phyloP scores from a whole-genome alignment of 169 alveolate genomes.

The Blepharisma undulans region DNA sequence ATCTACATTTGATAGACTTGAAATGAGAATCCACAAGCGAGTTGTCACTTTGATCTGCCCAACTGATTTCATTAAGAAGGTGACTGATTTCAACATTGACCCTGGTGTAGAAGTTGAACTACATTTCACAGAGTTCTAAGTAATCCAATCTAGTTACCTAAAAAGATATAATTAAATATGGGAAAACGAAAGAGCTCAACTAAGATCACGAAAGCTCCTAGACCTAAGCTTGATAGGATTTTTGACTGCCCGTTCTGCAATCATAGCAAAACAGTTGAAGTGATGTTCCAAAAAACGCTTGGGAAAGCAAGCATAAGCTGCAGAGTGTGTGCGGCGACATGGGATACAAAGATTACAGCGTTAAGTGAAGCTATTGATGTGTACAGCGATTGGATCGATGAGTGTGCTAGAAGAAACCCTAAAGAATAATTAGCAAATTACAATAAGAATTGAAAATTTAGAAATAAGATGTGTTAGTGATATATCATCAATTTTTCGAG shows the following conservation, averaged over 20 bases:
- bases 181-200: conserved; percentile 81
- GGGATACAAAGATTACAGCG: conserved; percentile 71
- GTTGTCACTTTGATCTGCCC: conserved; percentile 96
- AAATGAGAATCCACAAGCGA: conserved; percentile 97
- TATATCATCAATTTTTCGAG: neutral
- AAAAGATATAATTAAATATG: conserved; percentile 54
- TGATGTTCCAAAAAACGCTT: conserved; percentile 79
- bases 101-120: conserved; percentile 97
- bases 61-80: conserved; percentile 94
- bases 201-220: conserved; percentile 67
- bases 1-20: conserved; percentile 97
- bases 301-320: conserved; percentile 73
- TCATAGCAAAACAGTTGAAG: conserved; percentile 89
- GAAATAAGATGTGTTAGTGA: too few species aligned
- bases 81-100: conserved; percentile 96
- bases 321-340: conserved; percentile 88
- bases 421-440: neutral
- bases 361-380: conserved; percentile 91
- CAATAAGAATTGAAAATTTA: neutral
- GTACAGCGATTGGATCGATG: conserved; percentile 91
- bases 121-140: conserved; percentile 86
- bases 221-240: conserved; percentile 90
- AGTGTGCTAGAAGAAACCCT: conserved; percentile 51
- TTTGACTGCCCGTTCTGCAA: conserved; percentile 95
- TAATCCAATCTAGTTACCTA: neutral